Conservation (phyloP, 176 grass and related monocot species). For the Ampelocalamus luodianensis region DNA sequence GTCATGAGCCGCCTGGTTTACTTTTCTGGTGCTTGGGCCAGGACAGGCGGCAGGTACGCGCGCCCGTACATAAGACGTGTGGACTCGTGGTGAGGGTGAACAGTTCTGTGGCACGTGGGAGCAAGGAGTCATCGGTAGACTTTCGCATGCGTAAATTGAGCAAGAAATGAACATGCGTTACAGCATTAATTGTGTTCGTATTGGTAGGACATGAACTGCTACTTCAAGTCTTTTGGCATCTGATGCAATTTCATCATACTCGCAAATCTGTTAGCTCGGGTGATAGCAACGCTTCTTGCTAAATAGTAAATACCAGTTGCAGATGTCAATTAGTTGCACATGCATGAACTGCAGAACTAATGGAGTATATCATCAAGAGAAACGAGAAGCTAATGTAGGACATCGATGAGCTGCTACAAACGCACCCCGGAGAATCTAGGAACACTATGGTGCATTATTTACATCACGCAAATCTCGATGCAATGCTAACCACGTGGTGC, state of each 20-base stretch:
- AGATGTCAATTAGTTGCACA: neutral
- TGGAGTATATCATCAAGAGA: too few species aligned
- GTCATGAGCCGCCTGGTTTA: neutral
- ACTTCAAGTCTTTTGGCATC: neutral
- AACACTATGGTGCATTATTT: neutral
- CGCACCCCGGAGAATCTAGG: too few species aligned
- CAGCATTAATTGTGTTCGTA: too few species aligned
- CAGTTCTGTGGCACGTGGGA: neutral
- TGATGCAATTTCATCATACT: neutral
- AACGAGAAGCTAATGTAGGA: too few species aligned
- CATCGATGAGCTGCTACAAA: too few species aligned
- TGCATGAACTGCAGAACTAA: too few species aligned
- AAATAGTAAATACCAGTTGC: neutral
- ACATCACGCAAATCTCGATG: neutral
- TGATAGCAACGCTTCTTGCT: neutral
- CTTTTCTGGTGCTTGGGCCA: too few species aligned
- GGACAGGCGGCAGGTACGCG: neutral
- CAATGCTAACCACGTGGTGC: neutral
- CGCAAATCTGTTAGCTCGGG: neutral
- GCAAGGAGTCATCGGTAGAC: neutral
- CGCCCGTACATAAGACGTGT: slow-evolving; percentile 1
- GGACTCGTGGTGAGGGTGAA: neutral
- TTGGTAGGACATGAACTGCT: neutral
- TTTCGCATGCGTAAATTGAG: neutral
- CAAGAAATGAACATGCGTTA: neutral